Base-by-base conservation (phyloP, 73 alveolate genomes). In the Loxodes magnus region DNA sequence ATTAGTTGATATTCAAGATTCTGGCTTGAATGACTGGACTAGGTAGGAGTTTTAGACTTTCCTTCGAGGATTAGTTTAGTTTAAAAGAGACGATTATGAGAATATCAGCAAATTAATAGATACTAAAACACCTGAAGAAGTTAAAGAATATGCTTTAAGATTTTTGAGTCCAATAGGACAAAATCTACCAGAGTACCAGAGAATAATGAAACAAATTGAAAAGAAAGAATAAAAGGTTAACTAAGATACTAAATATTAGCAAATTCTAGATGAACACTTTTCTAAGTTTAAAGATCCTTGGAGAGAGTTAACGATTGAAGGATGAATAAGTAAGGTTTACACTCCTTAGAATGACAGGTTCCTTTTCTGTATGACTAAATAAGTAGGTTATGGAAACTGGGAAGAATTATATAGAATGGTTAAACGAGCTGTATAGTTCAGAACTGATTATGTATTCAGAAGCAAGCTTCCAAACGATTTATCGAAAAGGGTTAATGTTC, bases 321-420 rank as follows among this genome's bases (percentile, higher is more conserved):
- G 81, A 24, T 67, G 68, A 35, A 86, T 81, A 58, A 65, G 88
- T 23, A 86, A 76, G 42, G 65, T 59, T 60, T 86, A 69, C 77
- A 39, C 87, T 7, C 42, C 57, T 34, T 93, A 86, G 53, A 64
- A 77, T 28, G 96, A 86, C 43, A 84, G 81, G 35, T 56, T 66
- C 28, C 76, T 86, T 24, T 56, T 93, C 12, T 87, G 78, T 61
- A 70, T 87, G 34, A 82, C 96, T n/a, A 74, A 89, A 62, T 51
- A 77, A 56, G 64, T 66, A 43, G 97, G 97, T 0, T 93, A 93
- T 55, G 97, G 98, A 34, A 90, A 89, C 56, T 93, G 99, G 98
- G 87, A 74, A 27, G 92, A 62, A 20, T 77, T 93, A 16, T 77
- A 82, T 65, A 63, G 53, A 50, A 93, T 87, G 15, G 60, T 93